These are phyloP conservation scores for Candida germanica DNA, from an alignment of 805 yeast species.

Conservation along the genomic window DNA sequence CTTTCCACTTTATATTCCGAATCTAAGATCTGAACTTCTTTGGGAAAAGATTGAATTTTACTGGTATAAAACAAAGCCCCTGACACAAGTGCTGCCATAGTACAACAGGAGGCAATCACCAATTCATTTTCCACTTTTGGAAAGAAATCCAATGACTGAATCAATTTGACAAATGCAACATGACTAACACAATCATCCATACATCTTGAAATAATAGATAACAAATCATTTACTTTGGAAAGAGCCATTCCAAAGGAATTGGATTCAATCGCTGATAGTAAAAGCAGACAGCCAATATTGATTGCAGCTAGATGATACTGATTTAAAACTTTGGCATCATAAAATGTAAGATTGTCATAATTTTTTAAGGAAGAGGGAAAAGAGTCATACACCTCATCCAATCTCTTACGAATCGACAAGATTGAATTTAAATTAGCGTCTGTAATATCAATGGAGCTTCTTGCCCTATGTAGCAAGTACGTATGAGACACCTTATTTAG, in stretches of 20 bases:
- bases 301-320: conserved; percentile 1
- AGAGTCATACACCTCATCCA: background rate
- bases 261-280: conserved; percentile 5
- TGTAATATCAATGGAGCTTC: conserved; percentile 1
- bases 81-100: conserved; percentile 6
- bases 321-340: conserved; percentile 5
- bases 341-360: background rate
- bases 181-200: conserved; percentile 1
- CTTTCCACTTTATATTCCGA: background rate
- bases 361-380: conserved; percentile 1
- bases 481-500: conserved; percentile 8
- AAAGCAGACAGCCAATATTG: background rate
- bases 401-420: background rate
- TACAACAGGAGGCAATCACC: conserved; percentile 1
- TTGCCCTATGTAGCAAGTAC: conserved; percentile 3
- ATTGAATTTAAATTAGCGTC: conserved; percentile 5
- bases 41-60: conserved; percentile 1
- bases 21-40: conserved; percentile 1
- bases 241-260: background rate
- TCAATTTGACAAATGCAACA: background rate
- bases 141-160: background rate
- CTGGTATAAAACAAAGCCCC: conserved; percentile 5
- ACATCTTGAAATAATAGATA: conserved; percentile 2
- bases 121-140: conserved; percentile 1
- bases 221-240: conserved; percentile 1